Conservation (phyloP, 2,329 filamentous ascomycete genomes). For the Aspergillus ochraceus region DNA sequence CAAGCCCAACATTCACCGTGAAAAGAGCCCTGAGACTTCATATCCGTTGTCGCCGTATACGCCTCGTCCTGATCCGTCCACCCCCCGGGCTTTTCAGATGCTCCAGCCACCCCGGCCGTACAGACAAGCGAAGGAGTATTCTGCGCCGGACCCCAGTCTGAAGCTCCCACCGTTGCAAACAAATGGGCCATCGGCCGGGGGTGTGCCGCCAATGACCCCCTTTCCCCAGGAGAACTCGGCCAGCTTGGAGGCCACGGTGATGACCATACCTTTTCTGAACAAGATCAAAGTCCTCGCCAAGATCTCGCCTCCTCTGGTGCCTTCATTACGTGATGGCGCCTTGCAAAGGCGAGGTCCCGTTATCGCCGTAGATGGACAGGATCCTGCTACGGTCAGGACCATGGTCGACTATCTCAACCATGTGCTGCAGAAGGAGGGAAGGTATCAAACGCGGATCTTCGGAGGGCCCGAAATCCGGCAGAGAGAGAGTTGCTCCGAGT, state of each 20-base stretch:
- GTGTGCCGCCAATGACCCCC: constrained; percentile 28
- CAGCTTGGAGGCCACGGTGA: constrained; percentile 67
- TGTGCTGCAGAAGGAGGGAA: constrained; percentile 53
- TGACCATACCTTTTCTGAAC: constrained; percentile 70
- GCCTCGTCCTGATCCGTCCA: constrained; percentile 39
- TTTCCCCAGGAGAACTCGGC: constrained; percentile 39
- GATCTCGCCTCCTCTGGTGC: constrained; percentile 68
- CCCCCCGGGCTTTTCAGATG: constrained; percentile 47
- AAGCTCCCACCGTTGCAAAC: constrained; percentile 57
- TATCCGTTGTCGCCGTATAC: constrained; percentile 47
- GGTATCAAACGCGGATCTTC: constrained; percentile 52
- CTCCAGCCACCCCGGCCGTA: constrained; percentile 56
- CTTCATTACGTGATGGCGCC: constrained; percentile 27
- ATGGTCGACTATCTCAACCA: constrained; percentile 65
- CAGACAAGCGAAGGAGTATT: constrained; percentile 24
- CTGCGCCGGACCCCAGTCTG: constrained; percentile 50
- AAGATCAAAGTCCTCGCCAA: constrained; percentile 76
- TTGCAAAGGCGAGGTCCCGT: constrained; percentile 67
- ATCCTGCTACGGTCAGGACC: constrained; percentile 61
- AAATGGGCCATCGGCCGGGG: constrained; percentile 17
- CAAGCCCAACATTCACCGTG: constrained; percentile 41
- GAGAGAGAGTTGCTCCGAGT: constrained; percentile 20
- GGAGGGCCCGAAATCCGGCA: constrained; percentile 44
- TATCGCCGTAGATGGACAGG: constrained; percentile 78
- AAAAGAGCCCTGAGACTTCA: constrained; percentile 41